phyloP scores from a whole-genome alignment of 2,329 filamentous ascomycete species.

The Atkinsonella texensis region DNA sequence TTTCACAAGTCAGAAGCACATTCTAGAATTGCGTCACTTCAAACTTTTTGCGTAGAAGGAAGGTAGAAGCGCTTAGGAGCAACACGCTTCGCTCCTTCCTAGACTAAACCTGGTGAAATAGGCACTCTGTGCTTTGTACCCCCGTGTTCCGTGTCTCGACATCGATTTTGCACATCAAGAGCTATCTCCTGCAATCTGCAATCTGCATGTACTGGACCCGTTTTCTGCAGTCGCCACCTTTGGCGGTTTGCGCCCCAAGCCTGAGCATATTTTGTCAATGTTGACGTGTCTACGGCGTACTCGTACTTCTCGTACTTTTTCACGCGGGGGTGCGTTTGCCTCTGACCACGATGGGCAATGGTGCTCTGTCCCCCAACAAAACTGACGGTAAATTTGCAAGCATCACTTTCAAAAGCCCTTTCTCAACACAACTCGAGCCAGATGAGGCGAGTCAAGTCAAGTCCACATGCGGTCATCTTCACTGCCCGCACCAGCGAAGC shows the following conservation, averaged over 20 bases:
- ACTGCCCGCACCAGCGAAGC: background rate
- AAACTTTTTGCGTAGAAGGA: no score
- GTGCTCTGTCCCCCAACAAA: background rate
- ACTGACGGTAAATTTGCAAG: background rate
- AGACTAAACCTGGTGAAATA: background rate
- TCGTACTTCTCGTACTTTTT: background rate
- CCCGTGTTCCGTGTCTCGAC: background rate
- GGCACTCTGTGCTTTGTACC: background rate
- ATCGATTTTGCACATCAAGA: background rate
- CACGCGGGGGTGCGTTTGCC: constrained; percentile 1
- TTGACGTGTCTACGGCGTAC: constrained; percentile 6
- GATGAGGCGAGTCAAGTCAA: background rate
- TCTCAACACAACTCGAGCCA: background rate
- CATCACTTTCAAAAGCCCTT: background rate
- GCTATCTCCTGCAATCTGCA: background rate
- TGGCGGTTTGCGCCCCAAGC: background rate
- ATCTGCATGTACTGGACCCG: constrained; percentile 1
- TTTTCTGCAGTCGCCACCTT: constrained; percentile 2
- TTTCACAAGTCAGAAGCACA: background rate
- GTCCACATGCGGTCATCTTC: background rate
- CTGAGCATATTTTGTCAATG: background rate
- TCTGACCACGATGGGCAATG: background rate
- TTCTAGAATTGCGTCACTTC: background rate
- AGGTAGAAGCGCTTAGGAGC: background rate
- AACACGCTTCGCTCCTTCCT: background rate